phyloP scores from a whole-genome alignment of 768 basidiomycete genomes.

The Cubamyces sp. region DNA sequence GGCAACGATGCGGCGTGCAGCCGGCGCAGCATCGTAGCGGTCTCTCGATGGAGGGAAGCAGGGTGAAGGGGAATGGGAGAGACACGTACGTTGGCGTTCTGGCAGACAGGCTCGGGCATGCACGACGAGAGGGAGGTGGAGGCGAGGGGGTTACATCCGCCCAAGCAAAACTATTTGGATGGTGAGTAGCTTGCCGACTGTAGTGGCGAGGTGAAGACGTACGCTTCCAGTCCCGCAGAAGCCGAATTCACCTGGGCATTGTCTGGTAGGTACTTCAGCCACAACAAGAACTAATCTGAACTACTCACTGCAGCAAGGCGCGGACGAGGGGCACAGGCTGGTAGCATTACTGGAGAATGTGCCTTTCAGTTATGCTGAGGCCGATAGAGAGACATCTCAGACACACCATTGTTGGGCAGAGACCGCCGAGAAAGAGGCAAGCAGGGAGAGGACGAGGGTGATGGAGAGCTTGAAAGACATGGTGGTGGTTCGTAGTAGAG shows the following conservation, averaged over 20 bases:
- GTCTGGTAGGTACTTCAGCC: slow-evolving; percentile 2
- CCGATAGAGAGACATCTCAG: not conserved
- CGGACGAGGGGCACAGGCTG: slow-evolving; percentile 39
- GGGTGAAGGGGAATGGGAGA: slow-evolving; percentile 5
- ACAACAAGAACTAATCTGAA: not conserved
- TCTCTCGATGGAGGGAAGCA: not conserved
- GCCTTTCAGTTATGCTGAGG: not conserved
- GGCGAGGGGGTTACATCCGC: slow-evolving; percentile 82
- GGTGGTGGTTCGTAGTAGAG: slow-evolving; percentile 21
- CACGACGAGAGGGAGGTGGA: slow-evolving; percentile 71
- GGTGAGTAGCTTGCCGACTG: not conserved
- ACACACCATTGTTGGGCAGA: slow-evolving; percentile 25
- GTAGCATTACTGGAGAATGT: slow-evolving; percentile 41
- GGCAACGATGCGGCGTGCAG: not conserved
- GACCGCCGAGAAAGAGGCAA: slow-evolving; percentile 18
- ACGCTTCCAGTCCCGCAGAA: slow-evolving; percentile 53
- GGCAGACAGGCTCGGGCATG: slow-evolving; percentile 71
- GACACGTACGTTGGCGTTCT: slow-evolving; percentile 55
- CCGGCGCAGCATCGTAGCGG: slow-evolving; percentile 5
- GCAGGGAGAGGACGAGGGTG: slow-evolving; percentile 15
- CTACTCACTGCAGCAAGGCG: slow-evolving; percentile 50
- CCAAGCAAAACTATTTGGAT: slow-evolving; percentile 67
- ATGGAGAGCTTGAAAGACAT: slow-evolving; percentile 25
- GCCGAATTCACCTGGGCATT: slow-evolving; percentile 51
- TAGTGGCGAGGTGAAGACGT: slow-evolving; percentile 21